Conservation (phyloP, 2,329 filamentous ascomycete species). For the Magnaporthiopsis incrustans region DNA sequence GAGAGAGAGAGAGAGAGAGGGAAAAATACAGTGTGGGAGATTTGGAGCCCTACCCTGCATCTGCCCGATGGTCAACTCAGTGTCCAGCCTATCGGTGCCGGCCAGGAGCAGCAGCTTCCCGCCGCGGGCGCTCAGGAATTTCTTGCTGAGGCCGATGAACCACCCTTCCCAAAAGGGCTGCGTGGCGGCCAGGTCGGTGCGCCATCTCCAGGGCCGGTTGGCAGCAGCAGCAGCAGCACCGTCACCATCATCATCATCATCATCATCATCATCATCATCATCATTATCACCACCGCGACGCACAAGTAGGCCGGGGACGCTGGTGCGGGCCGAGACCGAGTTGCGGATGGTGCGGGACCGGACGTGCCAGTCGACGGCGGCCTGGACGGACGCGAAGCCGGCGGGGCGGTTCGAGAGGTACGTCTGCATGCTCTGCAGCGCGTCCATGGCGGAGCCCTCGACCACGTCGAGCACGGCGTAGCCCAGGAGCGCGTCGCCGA, state of each 20-base stretch:
- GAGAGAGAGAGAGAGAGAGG: too few species aligned
- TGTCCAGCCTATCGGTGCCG: conserved; percentile 83
- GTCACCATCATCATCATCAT: conserved; percentile 17
- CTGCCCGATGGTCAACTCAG: conserved; percentile 88
- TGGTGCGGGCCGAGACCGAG: conserved; percentile 71
- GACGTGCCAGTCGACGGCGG: conserved; percentile 90
- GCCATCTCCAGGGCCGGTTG: conserved; percentile 64
- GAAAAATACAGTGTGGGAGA: too few species aligned
- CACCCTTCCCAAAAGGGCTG: conserved; percentile 91
- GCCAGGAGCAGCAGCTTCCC: conserved; percentile 81
- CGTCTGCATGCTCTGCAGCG: conserved; percentile 85
- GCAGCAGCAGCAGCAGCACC: conserved; percentile 43
- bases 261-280: conserved; percentile 10
- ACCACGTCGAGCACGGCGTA: conserved; percentile 93
- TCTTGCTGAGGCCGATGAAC: conserved; percentile 81
- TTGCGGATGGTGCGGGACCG: conserved; percentile 83
- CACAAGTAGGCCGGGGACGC: conserved; percentile 71
- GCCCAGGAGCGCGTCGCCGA: conserved; percentile 60
- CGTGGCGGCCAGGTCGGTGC: conserved; percentile 74
- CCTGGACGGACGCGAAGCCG: conserved; percentile 67
- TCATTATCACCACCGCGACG: conserved; percentile 29
- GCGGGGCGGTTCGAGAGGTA: conserved; percentile 77
- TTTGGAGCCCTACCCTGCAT: conserved; percentile 67
- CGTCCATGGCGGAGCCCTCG: conserved; percentile 91
- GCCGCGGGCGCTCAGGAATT: conserved; percentile 74